phyloP scores from a whole-genome alignment of 352 stramenopile species.

The Blastocystis sp. region DNA sequence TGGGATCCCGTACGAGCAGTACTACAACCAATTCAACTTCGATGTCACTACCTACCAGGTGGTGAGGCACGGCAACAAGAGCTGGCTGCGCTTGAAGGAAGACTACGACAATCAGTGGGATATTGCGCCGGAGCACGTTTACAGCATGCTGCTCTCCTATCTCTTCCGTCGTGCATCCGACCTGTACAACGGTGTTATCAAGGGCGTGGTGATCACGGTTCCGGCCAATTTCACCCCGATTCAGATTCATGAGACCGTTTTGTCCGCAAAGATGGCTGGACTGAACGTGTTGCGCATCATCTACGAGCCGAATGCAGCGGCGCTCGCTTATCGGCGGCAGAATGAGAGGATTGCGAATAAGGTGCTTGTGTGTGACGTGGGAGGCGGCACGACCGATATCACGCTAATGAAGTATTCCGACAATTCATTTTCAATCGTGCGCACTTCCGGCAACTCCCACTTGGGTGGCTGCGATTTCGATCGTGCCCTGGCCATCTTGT shows the following conservation, averaged over 20 bases:
- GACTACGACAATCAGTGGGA: neutral
- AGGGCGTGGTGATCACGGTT: constrained; percentile 39
- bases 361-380: constrained; percentile 23
- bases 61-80: neutral
- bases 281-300: constrained; percentile 15
- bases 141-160: neutral
- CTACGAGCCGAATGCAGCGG: constrained; percentile 38
- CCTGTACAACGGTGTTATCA: neutral
- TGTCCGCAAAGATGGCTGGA: constrained; percentile 24
- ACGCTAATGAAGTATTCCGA: neutral
- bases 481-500: neutral
- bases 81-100: neutral
- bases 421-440: neutral
- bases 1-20: neutral
- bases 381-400: constrained; percentile 18
- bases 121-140: neutral
- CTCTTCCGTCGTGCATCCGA: neutral
- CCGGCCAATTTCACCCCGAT: constrained; percentile 10
- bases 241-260: constrained; percentile 11
- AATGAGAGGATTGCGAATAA: neutral
- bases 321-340: neutral
- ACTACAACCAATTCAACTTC: neutral
- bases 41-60: neutral
- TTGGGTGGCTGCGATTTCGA: constrained; percentile 50
- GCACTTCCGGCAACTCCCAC: neutral